Base-by-base conservation (phyloP, 495 filamentous ascomycete species). In the Hyaloscypha hepaticicola region DNA sequence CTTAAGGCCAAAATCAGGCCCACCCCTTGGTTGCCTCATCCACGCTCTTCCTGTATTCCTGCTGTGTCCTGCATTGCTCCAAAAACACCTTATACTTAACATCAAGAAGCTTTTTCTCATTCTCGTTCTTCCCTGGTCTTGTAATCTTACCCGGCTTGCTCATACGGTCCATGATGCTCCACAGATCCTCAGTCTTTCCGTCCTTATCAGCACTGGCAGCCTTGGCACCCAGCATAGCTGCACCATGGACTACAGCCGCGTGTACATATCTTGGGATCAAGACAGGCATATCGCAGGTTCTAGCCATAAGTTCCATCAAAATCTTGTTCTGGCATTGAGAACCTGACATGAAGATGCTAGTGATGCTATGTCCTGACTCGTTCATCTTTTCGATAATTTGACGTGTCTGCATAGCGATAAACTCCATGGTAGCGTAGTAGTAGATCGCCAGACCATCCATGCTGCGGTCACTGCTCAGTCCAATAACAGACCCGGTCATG, bases 141-240 rank as follows among this genome's bases (percentile, higher is more conserved):
- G 96, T 86, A 61, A 90, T 84, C 72, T 85, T 90, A n/a, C 95
- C 94, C 26, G 91, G 88, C 78, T 96, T 96, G 77, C 87, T 93
- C 90, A 97, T 96, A 34, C 93, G 87, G 75, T 95, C 90, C 95
- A 99, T 99, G 71, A 99, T 97, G 60, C 86, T 82, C 95, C 94
- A 99, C 63, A 99, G 77, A 49, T 87, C 83, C 78, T 96, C 93
- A 1, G 88, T 93, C 64, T 87, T 86, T 14, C 94, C 94, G 19
- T 93, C 82, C 50, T 66, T 69, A 66, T 89, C 83, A 19, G 84
- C 85, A 70, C 88, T 96, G 25, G 92, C 95, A 55, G 95, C 95
- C 76, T 98, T 98, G 16, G 91, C 95, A 28, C 93, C 95, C 24
- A 98, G 82, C 93, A 99, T 98, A 11, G 95, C 95, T 29, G 95